Evolutionary conservation across 2,329 filamentous ascomycete genomes (phyloP).

Genomic region (Pyricularia sp.): DNA sequence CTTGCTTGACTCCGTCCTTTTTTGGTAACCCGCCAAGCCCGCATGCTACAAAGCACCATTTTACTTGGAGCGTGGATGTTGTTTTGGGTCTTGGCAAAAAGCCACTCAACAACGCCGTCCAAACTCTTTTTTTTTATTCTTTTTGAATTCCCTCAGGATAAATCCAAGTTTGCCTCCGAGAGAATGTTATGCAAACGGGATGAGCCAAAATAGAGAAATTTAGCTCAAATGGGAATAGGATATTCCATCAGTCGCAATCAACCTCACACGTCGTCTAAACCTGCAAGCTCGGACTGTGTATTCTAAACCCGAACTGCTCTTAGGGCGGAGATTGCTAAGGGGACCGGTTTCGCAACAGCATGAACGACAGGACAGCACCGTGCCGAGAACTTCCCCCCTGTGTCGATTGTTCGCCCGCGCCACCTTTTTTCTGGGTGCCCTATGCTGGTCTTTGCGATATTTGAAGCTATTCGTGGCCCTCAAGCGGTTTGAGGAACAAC

Average conservation of each 20-base stretch:
- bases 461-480: background rate
- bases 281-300: background rate
- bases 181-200: background rate
- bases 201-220: background rate
- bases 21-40: too few species aligned
- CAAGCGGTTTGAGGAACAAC: background rate
- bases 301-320: background rate
- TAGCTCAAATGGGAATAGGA: background rate
- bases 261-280: background rate
- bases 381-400: background rate
- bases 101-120: background rate
- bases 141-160: background rate
- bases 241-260: background rate
- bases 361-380: background rate
- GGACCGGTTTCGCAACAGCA: background rate
- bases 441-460: background rate
- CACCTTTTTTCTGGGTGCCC: background rate
- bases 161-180: background rate
- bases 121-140: background rate
- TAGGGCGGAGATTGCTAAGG: background rate
- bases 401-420: background rate
- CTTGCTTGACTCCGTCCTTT: background rate
- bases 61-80: too few species aligned
- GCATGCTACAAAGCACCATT: background rate
- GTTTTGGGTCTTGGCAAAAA: background rate